Percentiles rank a stretch among this genome's conserved stretches.
phyloP scores from a whole-genome alignment of 2,329 filamentous ascomycete species.

The Stagonosporopsis vannaccii region DNA sequence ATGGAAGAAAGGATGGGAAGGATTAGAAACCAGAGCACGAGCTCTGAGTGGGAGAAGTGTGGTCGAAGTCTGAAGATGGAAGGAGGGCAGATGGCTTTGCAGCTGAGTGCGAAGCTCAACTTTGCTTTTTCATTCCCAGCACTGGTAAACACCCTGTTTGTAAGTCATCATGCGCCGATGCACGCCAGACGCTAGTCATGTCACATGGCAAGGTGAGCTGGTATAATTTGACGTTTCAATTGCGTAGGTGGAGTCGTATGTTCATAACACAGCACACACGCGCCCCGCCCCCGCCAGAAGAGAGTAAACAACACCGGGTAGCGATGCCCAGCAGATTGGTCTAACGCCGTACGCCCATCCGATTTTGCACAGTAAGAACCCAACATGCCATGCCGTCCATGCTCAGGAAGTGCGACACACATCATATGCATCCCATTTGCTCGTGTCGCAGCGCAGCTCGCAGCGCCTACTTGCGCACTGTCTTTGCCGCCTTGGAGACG shows the following conservation, averaged over 20 bases:
- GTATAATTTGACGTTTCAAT: constrained; percentile 12
- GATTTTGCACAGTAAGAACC: constrained; percentile 29
- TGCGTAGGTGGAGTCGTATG: constrained; percentile 17
- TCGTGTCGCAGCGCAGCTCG: background rate
- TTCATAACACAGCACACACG: constrained; percentile 15
- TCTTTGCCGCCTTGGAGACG: constrained; percentile 65
- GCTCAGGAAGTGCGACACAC: constrained; percentile 11
- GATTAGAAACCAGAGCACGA: too few relatives aligned
- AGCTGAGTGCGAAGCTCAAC: too few relatives aligned
- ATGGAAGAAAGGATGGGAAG: too few relatives aligned
- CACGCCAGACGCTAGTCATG: too few relatives aligned
- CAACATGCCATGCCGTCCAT: constrained; percentile 10
- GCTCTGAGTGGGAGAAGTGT: too few relatives aligned
- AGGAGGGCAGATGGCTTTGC: too few relatives aligned
- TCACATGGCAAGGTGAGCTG: background rate
- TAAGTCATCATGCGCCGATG: too few relatives aligned
- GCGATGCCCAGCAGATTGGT: constrained; percentile 11
- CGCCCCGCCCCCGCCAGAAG: constrained; percentile 3
- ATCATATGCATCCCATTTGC: constrained; percentile 15
- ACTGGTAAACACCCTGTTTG: too few relatives aligned
- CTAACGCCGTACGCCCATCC: constrained; percentile 28
- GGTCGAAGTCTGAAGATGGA: too few relatives aligned
- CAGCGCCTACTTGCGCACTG: constrained; percentile 59
- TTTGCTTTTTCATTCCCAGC: too few relatives aligned
- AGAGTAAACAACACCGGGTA: constrained; percentile 17